Base-by-base conservation (phyloP, 305 asterid species). In the Solanum hybrid region DNA sequence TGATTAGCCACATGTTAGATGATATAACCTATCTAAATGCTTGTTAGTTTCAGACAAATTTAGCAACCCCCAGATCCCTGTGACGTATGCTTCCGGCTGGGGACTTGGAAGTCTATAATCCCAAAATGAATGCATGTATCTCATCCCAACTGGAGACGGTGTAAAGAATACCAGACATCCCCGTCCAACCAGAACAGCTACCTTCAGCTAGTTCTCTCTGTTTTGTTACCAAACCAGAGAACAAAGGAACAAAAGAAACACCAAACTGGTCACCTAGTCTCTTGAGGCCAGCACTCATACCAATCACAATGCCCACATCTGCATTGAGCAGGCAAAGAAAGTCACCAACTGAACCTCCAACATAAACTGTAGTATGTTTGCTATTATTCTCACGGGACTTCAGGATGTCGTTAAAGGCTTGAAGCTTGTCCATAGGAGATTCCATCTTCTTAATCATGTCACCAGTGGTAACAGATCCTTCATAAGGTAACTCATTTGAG, bases 341-440 rank as follows among this genome's bases (percentile, higher is more conserved):
- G 92, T 95, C 97, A 64, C 97, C 95, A 37, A 94, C 93, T 5
- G 97, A 93, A 88, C 96, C 97, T 90, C 97, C 97, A 20, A 94
- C 90, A 92, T 95, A 95, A 40, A 95, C 92, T 37, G 95, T 93
- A 24, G 89, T 77, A 72, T 92, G 89, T 90, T 92, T 95, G 75
- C 60, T 51, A 27, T 71, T 71, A 10, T 71, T 85, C 17, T 35
- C 84, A 88, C 76, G 69, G 75, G 78, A 38, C 89, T 89, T 90
- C 42, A 89, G 91, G 88, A 95, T 88, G 82, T 89, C 91, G 26
- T 91, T 92, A 46, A 93, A 94, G 82, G 93, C 92, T 87, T 76
- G 92, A 90, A 95, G 96, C 93, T 95, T 95, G 92, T 95, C 96
- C 92, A 91, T 92, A 9, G 98, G 93, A 36, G 94, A 94, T 89